phyloP scores from a whole-genome alignment of 2,329 filamentous ascomycete species.

The Sporothrix luriei region DNA sequence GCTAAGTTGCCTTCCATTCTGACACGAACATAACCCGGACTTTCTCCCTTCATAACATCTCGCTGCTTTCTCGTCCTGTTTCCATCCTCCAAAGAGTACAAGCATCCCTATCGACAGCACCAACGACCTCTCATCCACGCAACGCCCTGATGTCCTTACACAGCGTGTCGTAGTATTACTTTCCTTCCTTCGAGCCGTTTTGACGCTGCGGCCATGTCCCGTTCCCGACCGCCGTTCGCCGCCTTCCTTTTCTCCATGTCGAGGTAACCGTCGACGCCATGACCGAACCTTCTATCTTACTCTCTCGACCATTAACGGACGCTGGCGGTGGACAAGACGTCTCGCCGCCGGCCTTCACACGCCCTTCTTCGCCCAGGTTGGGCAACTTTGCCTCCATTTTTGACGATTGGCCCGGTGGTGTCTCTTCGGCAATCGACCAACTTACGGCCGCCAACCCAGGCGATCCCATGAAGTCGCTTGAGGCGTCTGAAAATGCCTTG shows the following conservation, averaged over 20 bases:
- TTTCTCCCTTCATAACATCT: background rate
- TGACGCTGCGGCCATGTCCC: constrained; percentile 34
- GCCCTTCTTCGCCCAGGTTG: constrained; percentile 30
- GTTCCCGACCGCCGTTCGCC: constrained; percentile 26
- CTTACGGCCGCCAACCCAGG: background rate
- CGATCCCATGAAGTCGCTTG: constrained; percentile 18
- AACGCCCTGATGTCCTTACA: background rate
- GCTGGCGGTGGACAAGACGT: background rate
- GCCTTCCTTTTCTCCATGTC: constrained; percentile 27
- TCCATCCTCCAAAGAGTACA: background rate
- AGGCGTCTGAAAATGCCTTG: background rate
- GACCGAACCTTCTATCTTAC: background rate
- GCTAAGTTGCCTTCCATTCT: constrained; percentile 12
- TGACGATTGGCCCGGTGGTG: constrained; percentile 3
- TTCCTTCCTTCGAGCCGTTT: background rate
- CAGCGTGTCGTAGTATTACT: background rate
- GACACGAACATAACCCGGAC: background rate
- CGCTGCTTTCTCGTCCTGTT: background rate
- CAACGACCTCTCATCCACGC: background rate
- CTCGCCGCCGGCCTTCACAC: background rate
- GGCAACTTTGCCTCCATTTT: constrained; percentile 34
- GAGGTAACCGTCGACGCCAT: constrained; percentile 31
- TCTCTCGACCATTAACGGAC: background rate
- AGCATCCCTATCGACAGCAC: background rate
- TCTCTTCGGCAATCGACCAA: background rate